Conservation (phyloP, 208 protist genomes). For the Wallacemonas sp. region DNA sequence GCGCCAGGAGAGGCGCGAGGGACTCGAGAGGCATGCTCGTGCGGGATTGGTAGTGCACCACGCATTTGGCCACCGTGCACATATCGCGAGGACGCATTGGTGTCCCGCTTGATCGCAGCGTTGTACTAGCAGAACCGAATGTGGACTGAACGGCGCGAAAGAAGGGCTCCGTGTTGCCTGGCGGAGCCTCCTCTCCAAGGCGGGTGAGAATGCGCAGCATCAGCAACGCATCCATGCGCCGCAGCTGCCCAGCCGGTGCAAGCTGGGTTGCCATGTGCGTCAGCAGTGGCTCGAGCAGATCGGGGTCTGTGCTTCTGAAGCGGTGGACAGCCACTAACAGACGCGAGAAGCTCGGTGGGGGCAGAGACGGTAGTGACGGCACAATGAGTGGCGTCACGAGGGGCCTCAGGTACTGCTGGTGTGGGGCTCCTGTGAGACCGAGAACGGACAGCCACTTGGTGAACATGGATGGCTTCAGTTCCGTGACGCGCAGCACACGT, state of each 20-base stretch:
- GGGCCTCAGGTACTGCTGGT: slow-evolving; percentile 81
- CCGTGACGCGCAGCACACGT: slow-evolving; percentile 46
- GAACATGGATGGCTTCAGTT: slow-evolving; percentile 63
- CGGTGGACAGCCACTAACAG: slow-evolving; percentile 49
- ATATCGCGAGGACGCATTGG: slow-evolving; percentile 64
- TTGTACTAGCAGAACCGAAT: no score
- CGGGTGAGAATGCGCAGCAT: slow-evolving; percentile 27
- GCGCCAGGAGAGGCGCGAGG: slow-evolving; percentile 41
- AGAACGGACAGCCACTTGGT: slow-evolving; percentile 68
- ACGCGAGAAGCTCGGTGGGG: slow-evolving; percentile 71
- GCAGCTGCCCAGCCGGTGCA: slow-evolving; percentile 17
- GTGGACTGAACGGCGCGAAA: slow-evolving; percentile 7
- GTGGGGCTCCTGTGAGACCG: slow-evolving; percentile 52
- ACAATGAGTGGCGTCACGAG: slow-evolving; percentile 50
- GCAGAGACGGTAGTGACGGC: slow-evolving; percentile 48
- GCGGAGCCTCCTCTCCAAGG: slow-evolving; percentile 19
- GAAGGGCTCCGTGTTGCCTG: slow-evolving; percentile 20
- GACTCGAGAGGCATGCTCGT: slow-evolving; percentile 52
- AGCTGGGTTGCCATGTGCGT: slow-evolving; percentile 25
- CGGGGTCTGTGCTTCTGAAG: slow-evolving; percentile 46
- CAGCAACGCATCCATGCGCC: slow-evolving; percentile 28
- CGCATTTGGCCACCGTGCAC: slow-evolving; percentile 36
- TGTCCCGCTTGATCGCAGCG: no score
- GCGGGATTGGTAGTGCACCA: slow-evolving; percentile 42
- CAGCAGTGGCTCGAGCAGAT: slow-evolving; percentile 58